Base-by-base conservation (phyloP, 1,139 yeast species). In the Suhomyces bolitotheri region DNA sequence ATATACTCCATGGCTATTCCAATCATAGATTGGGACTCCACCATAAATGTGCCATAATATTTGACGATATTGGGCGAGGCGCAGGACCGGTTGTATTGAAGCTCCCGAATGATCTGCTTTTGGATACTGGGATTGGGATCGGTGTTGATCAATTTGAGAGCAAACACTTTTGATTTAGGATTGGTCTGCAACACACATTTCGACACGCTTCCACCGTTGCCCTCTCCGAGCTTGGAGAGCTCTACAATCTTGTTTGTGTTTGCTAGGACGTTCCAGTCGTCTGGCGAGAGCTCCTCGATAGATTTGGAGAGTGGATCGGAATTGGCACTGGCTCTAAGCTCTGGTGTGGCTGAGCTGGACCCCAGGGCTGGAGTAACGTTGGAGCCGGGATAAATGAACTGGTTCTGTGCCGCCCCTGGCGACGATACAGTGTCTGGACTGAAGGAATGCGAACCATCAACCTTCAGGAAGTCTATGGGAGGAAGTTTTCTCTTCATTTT, bases 1-100 rank as follows among this genome's bases (percentile, higher is more conserved):
- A 95, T 92, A 58, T 77, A 92, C 58, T 92, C 98, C 97, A 92
- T 92, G 28, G 96, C 90, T 22, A 92, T 92, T 4, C 76, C 76
- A 29, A 92, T 89, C 55, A 87, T 79, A 22, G 89, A 86, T 44
- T 76, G 79, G 41, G 77, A 76, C 49, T 82, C 88, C 47, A 85
- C 80, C 49, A 87, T 67, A 55, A 87, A 92, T 41, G 96, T 89
- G 3, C 98, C 97, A 55, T 87, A 92, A 60, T 92, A 92, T 55
- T 80, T 78, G 25, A 90, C 97, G 43, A 92, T 92, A 53, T 81
- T 83, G 4, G 88, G 87, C 27, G 94, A 83, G 48, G 78, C 74
- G 55, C 95, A 90, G 28, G 82, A 73, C 43, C 88, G 73, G 58
- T 92, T 90, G 60, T 87, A 88, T 56, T 88, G 95, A 39, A 92